Evolutionary conservation across 2,329 filamentous ascomycete genomes (phyloP), one percentile per base, ranked within the genome.

Genomic region (Gnomoniopsis smithogilvyi): DNA sequence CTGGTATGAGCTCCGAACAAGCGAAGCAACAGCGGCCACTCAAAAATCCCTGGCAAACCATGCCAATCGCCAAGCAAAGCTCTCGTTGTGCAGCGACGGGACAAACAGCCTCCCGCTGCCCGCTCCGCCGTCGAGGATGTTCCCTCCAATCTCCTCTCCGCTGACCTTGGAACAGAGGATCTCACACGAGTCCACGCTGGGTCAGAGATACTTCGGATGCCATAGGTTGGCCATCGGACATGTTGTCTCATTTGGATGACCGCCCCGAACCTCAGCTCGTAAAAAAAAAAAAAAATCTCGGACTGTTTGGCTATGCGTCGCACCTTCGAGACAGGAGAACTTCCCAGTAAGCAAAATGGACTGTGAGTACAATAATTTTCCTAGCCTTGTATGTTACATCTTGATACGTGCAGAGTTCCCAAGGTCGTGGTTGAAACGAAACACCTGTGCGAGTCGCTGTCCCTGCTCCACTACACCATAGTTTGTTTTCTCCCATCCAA

Each of bases 391-490:
- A 17, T 14, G 34, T 50, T 34, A 46, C 54, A 50, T 59, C 21
- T 33, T 60, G 53, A 48, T 56, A 60, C 58, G 33, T 21, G 52
- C 52, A 47, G 46, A 24, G 53, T 45, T 45, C 41, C 48, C 38
- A 41, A 43, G 53, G n/a, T 15, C 26, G 47, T 46, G 34, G 33
- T 38, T 47, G 53, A 60, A 60, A 60, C 58, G 43, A 60, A 60
- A 60, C 53, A 56, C 36, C 17, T 24, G 51, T n/a, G 38, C 54
- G 47, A 45, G 53, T 46, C 26, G 8, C n/a, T 22, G 34, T 30
- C 56, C 56, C 17, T 45, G 17, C 17, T 45, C 43, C 43, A 45
- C 43, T 19, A 6, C 38, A n/a, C 38, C 4, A n/a, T 12, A 15
- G 6, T 15, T 41, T 41, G 38, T 15, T 41, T 41, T n/a, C 38